Conservation (phyloP, 164 flowering plant species). For the Umbellularia californica region DNA sequence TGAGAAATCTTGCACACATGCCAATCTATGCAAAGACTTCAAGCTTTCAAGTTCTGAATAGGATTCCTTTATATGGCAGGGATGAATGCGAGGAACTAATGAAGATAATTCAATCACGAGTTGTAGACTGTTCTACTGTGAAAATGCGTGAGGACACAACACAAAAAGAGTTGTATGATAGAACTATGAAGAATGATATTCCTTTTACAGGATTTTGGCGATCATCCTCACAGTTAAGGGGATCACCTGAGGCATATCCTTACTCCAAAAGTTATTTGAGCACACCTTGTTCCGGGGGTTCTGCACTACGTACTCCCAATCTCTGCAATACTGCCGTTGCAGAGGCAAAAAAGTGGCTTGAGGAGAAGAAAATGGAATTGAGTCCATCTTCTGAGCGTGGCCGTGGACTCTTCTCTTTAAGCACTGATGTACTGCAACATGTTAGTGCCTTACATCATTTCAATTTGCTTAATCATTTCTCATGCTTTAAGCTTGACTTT, state of each 20-base stretch:
- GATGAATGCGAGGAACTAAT: conserved; percentile 42
- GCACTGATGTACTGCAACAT: conserved; percentile 22
- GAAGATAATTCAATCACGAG: conserved; percentile 43
- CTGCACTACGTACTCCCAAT: conserved; percentile 19
- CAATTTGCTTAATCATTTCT: not conserved
- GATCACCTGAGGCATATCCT: not conserved
- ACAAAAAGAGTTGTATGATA: conserved; percentile 13
- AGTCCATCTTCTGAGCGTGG: conserved; percentile 33
- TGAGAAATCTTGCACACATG: no score
- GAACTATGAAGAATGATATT: conserved; percentile 16
- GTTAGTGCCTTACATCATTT: conserved; percentile 34
- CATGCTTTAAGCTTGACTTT: no score
- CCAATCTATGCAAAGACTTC: not conserved
- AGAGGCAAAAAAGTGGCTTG: conserved; percentile 74
- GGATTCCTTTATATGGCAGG: conserved; percentile 29
- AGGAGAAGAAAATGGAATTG: conserved; percentile 53
- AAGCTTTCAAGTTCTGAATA: conserved; percentile 6
- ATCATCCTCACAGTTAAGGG: conserved; percentile 6
- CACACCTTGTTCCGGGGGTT: conserved; percentile 19
- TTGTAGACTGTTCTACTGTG: conserved; percentile 22
- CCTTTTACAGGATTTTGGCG: conserved; percentile 3
- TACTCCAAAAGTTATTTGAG: conserved; percentile 6
- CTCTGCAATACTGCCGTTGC: conserved; percentile 39
- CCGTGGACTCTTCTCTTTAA: conserved; percentile 23
- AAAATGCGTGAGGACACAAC: conserved; percentile 22